Evolutionary conservation across 1,284 basidiomycete genomes (phyloP).

Genomic region (Ceratobasidium sp.): DNA sequence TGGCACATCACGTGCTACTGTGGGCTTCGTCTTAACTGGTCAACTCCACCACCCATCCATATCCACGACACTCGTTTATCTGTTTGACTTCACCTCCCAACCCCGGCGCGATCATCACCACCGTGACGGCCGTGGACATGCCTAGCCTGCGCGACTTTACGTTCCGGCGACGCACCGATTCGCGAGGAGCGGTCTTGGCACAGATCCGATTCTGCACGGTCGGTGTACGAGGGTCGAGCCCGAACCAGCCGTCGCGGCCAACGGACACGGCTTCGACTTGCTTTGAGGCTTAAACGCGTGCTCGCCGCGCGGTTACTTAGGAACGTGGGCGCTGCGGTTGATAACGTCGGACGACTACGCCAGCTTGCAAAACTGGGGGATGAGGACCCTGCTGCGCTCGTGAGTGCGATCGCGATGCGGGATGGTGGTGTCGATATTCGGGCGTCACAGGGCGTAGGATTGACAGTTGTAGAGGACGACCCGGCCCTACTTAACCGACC

Average conservation of each 20-base stretch:
- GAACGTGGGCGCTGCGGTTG: constrained; percentile 82
- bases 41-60: too few relatives aligned
- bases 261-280: constrained; percentile 90
- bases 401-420: constrained; percentile 50
- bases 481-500: constrained; percentile 81
- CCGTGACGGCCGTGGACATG: constrained; percentile 89
- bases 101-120: too few relatives aligned
- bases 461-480: constrained; percentile 64
- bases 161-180: constrained; percentile 92
- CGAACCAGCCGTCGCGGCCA: constrained; percentile 92
- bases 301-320: constrained; percentile 81
- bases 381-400: constrained; percentile 57
- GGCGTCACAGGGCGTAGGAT: constrained; percentile 39
- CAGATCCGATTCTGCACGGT: constrained; percentile 47
- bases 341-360: constrained; percentile 80
- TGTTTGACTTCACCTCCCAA: too few relatives aligned
- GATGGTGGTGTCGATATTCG: constrained; percentile 37
- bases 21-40: too few relatives aligned
- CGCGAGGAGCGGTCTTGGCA: constrained; percentile 53
- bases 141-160: constrained; percentile 90
- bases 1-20: too few relatives aligned
- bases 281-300: constrained; percentile 83
- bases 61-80: too few relatives aligned
- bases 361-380: constrained; percentile 67
- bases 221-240: constrained; percentile 61